phyloP scores from a whole-genome alignment of 257 asterid species.

The Penstemon newberryi region DNA sequence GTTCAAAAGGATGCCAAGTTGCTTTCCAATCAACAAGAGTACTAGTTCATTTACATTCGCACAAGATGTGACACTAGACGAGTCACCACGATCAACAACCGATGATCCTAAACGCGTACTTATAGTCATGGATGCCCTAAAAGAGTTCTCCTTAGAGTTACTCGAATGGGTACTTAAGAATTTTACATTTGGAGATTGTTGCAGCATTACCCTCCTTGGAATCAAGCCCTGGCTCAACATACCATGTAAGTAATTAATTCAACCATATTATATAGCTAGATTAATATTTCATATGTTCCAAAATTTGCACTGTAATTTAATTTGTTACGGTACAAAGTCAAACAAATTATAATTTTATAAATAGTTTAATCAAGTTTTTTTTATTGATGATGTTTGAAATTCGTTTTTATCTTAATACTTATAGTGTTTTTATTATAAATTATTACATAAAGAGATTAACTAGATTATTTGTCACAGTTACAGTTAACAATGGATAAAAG shows the following conservation, averaged over 20 bases:
- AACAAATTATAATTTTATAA: no score
- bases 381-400: no score
- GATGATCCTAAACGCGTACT: constrained; percentile 48
- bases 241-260: constrained; percentile 35
- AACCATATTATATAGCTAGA: background rate
- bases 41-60: background rate
- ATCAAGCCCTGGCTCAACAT: constrained; percentile 62
- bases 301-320: background rate
- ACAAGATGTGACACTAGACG: constrained; percentile 24
- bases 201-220: constrained; percentile 56
- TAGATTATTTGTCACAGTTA: no score
- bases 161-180: constrained; percentile 66
- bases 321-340: background rate
- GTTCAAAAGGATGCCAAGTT: constrained; percentile 9
- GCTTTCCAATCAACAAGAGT: constrained; percentile 19
- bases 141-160: constrained; percentile 51
- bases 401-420: no score
- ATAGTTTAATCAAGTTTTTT: no score
- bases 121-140: constrained; percentile 57
- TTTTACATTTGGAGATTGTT: constrained; percentile 39
- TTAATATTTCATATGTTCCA: background rate
- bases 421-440: no score
- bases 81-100: constrained; percentile 21
- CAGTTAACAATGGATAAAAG: no score
- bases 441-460: no score